Evolutionary conservation across 208 protist genomes (phyloP).

Genomic region (Crithidia bombi): DNA sequence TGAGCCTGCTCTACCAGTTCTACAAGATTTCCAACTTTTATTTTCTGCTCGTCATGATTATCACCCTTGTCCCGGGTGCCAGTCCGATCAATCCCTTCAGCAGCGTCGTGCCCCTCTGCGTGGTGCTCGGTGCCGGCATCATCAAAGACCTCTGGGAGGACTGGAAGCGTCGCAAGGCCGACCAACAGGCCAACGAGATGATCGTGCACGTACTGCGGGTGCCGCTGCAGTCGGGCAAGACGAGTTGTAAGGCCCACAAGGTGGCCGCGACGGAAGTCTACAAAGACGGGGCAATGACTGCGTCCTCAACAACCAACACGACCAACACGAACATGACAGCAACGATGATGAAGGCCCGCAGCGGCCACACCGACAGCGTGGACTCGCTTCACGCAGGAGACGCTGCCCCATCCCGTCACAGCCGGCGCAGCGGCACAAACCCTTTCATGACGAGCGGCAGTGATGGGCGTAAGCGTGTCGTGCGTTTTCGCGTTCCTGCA

Average conservation of each 20-base stretch:
- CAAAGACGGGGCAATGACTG: neutral
- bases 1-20: conserved; percentile 87
- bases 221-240: conserved; percentile 8
- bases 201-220: conserved; percentile 52
- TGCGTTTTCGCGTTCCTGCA: conserved; percentile 12
- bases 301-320: neutral
- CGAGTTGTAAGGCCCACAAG: too few species aligned
- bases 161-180: conserved; percentile 61
- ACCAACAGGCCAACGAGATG: conserved; percentile 63
- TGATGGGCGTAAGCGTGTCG: conserved; percentile 6
- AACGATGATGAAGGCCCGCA: neutral
- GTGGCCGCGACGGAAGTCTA: too few species aligned
- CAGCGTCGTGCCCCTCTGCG: conserved; percentile 74
- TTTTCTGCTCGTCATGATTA: conserved; percentile 92
- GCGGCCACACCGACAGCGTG: neutral
- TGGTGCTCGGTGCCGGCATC: conserved; percentile 89
- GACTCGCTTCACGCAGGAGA: neutral
- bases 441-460: neutral
- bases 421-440: neutral
- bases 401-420: neutral
- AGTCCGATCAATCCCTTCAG: conserved; percentile 92
- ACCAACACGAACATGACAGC: neutral
- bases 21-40: conserved; percentile 92
- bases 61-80: conserved; percentile 85
- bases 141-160: conserved; percentile 92